A percentile compares a stretch with the other conserved stretches of the same genome.
phyloP scores from a whole-genome alignment of 345 rosid genomes.

The Iberis pinnata region DNA sequence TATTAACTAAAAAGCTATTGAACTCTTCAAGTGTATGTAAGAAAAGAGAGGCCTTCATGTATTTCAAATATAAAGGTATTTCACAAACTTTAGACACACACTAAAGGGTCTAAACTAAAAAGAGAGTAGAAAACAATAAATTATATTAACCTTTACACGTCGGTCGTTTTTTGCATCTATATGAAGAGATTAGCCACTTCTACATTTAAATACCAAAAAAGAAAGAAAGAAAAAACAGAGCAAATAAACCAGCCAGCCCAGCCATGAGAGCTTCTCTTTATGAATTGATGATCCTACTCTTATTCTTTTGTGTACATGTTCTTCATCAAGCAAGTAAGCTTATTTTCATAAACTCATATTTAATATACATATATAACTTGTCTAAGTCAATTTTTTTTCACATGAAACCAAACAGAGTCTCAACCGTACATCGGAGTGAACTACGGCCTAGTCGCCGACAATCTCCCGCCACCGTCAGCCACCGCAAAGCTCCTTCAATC shows the following conservation, averaged over 20 bases:
- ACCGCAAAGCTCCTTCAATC: constrained; percentile 77
- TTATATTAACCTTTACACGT: constrained; percentile 11
- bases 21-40: background rate
- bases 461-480: constrained; percentile 64
- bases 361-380: background rate
- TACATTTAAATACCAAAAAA: background rate
- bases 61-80: background rate
- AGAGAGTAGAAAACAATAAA: background rate
- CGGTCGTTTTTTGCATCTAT: constrained; percentile 14
- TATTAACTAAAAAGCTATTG: background rate
- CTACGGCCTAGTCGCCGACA: constrained; percentile 76
- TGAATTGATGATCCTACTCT: constrained; percentile 23
- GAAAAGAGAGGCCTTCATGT: background rate
- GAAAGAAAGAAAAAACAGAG: constrained; percentile 13
- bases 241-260: constrained; percentile 1
- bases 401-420: constrained; percentile 35
- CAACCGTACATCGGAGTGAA: constrained; percentile 79
- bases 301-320: constrained; percentile 29
- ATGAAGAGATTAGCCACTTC: constrained; percentile 14
- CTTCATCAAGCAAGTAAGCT: constrained; percentile 44
- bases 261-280: constrained; percentile 39
- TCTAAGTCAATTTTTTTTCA: background rate
- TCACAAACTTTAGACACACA: background rate
- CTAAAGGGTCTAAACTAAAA: background rate
- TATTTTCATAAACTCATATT: background rate